Evolutionary conservation across 148 eudicot genomes (phyloP).

Genomic region (Chenopodium quinoa): DNA sequence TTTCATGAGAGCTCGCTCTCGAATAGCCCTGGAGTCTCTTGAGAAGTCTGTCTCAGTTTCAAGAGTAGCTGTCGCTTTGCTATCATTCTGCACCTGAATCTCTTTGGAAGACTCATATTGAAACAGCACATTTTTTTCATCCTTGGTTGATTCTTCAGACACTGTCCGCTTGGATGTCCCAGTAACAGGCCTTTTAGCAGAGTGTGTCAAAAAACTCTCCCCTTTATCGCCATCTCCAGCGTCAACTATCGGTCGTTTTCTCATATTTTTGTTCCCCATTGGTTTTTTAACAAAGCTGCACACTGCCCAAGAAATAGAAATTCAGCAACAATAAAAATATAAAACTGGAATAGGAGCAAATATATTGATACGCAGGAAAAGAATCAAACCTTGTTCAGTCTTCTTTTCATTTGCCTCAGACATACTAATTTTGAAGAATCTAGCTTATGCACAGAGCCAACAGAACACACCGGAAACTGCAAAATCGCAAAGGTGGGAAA

Average conservation of each 20-base stretch:
- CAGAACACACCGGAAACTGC: neutral
- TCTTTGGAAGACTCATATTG: constrained; percentile 76
- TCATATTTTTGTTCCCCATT: constrained; percentile 64
- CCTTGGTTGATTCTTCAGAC: constrained; percentile 37
- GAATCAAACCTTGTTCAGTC: constrained; percentile 33
- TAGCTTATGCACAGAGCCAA: neutral
- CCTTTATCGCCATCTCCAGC: constrained; percentile 41
- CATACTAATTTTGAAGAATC: neutral
- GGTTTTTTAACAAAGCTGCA: constrained; percentile 85
- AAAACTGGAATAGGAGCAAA: neutral
- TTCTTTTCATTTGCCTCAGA: constrained; percentile 23
- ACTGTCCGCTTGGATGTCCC: constrained; percentile 42
- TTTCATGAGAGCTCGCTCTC: constrained; percentile 80
- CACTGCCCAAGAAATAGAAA: constrained; percentile 41
- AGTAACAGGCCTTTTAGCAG: constrained; percentile 43
- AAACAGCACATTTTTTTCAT: constrained; percentile 39
- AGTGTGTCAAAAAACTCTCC: constrained; percentile 36
- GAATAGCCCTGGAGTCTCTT: constrained; percentile 76
- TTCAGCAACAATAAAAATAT: neutral
- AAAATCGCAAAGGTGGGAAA: neutral
- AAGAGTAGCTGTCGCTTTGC: constrained; percentile 85
- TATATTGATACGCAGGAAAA: neutral
- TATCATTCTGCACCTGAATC: constrained; percentile 78
- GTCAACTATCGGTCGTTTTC: constrained; percentile 54
- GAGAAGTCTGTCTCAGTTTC: constrained; percentile 90